Conservation (phyloP, 805 yeast species). For the Monosporozyma solicola region DNA sequence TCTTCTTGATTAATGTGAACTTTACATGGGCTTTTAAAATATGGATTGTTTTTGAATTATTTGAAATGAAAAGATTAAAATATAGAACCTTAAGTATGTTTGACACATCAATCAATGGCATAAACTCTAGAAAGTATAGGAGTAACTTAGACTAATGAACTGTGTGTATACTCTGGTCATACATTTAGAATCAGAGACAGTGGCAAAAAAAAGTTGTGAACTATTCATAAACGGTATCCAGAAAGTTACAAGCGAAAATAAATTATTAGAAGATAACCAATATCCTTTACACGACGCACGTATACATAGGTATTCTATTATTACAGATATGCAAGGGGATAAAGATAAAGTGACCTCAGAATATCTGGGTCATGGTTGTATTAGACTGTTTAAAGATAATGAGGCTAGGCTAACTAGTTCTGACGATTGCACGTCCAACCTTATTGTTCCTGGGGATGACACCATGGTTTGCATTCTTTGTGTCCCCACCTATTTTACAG, state of each 20-base stretch:
- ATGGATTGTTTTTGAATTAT: too few relatives aligned
- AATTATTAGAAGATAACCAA: neutral
- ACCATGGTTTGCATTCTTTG: conserved; percentile 75
- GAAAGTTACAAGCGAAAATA: neutral
- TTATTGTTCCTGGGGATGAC: conserved; percentile 40
- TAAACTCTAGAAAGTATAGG: neutral
- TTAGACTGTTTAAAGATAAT: conserved; percentile 49
- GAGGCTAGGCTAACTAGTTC: conserved; percentile 3
- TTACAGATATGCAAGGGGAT: conserved; percentile 4
- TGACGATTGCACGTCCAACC: neutral
- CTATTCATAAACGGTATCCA: neutral
- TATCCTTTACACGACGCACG: neutral
- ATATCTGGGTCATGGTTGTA: conserved; percentile 64
- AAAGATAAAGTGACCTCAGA: conserved; percentile 36
- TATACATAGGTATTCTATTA: neutral
- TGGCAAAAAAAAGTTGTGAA: neutral
- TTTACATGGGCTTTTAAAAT: too few relatives aligned
- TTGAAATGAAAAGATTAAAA: too few relatives aligned
- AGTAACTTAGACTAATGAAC: neutral
- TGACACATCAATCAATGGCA: neutral
- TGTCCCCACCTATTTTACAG: conserved; percentile 79
- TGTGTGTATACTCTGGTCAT: conserved; percentile 9
- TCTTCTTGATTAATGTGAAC: too few relatives aligned
- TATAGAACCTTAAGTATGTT: neutral
- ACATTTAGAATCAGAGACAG: conserved; percentile 5